Conservation (phyloP, 345 rosid genomes). For the Heritiera fomes region DNA sequence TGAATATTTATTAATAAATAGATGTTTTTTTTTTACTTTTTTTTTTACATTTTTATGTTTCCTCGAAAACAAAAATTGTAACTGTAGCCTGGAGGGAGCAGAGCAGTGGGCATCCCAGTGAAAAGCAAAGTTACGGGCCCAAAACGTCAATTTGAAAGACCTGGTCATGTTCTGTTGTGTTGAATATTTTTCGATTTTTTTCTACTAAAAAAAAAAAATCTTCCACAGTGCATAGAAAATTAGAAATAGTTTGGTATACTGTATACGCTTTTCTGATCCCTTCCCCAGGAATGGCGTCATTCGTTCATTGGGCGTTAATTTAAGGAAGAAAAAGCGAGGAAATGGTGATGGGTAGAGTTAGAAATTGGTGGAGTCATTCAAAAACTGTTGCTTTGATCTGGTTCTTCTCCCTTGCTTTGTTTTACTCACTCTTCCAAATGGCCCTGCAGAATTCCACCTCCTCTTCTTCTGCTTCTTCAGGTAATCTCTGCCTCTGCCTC, state of each 20-base stretch:
- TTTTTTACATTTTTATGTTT: too few species aligned
- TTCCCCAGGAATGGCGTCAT: background rate
- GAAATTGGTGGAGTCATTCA: constrained; percentile 54
- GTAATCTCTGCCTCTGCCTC: constrained; percentile 21
- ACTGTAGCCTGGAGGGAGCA: background rate
- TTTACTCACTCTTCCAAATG: constrained; percentile 51
- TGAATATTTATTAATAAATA: too few species aligned
- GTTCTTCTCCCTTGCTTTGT: constrained; percentile 46
- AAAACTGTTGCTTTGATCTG: constrained; percentile 47
- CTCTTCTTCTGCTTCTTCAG: constrained; percentile 37
- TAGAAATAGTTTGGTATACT: background rate
- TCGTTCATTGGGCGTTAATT: background rate
- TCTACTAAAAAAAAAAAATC: background rate
- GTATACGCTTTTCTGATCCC: background rate
- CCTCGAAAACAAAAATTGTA: background rate
- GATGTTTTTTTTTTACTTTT: too few species aligned
- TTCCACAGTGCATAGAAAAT: background rate
- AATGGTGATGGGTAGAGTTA: constrained; percentile 30
- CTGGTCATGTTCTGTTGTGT: background rate
- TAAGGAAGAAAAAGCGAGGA: background rate
- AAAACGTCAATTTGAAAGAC: background rate
- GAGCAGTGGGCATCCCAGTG: background rate
- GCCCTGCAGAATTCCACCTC: constrained; percentile 45
- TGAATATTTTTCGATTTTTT: background rate
- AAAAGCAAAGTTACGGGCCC: background rate